phyloP scores from a whole-genome alignment of 108 stramenopile species.

The Pseudonitzschia pungens region DNA sequence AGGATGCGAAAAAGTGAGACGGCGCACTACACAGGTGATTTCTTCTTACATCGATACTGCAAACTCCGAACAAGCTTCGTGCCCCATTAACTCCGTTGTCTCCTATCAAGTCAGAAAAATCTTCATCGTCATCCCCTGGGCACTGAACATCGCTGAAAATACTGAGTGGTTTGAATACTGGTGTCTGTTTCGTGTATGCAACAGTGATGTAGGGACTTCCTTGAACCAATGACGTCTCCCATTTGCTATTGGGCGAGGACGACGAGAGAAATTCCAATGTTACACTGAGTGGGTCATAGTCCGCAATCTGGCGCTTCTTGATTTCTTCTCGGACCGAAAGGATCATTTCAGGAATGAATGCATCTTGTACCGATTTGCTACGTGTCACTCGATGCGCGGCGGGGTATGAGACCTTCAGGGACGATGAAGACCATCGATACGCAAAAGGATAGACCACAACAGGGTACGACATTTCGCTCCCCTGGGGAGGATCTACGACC shows the following conservation, averaged over 20 bases:
- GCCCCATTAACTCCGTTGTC: conserved; percentile 10
- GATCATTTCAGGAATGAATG: conserved; percentile 69
- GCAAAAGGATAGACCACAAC: conserved; percentile 82
- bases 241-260: conserved; percentile 33
- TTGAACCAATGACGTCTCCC: conserved; percentile 80
- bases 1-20: neutral
- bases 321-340: conserved; percentile 50
- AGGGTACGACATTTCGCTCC: conserved; percentile 68
- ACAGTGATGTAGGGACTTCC: conserved; percentile 81
- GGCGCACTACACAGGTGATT: neutral
- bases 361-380: conserved; percentile 50
- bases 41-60: conserved; percentile 33
- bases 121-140: conserved; percentile 44
- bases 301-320: conserved; percentile 48
- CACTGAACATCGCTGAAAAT: conserved; percentile 65
- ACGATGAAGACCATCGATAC: conserved; percentile 70
- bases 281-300: conserved; percentile 79
- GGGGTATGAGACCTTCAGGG: conserved; percentile 72
- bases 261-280: conserved; percentile 58
- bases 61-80: conserved; percentile 37
- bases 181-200: conserved; percentile 47
- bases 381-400: conserved; percentile 51
- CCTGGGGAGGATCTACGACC: conserved; percentile 51
- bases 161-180: conserved; percentile 62
- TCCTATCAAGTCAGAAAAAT: conserved; percentile 29